Evolutionary conservation across 768 basidiomycete species (phyloP).

Genomic region (Punctularia strigosozonata): DNA sequence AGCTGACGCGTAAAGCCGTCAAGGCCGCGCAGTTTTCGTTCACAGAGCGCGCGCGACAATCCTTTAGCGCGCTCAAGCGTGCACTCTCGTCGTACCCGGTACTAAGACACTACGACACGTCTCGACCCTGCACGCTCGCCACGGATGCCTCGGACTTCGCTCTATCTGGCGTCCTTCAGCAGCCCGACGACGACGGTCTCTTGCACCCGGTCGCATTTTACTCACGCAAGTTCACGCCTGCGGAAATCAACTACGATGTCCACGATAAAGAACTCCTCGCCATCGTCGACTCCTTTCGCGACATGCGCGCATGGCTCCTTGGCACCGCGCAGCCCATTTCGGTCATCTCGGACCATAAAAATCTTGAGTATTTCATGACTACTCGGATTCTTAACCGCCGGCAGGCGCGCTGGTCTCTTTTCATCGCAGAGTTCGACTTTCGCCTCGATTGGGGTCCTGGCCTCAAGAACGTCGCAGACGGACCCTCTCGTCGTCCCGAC

Average conservation of each 20-base stretch:
- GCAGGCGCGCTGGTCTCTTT: conserved; percentile 32
- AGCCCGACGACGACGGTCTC: conserved; percentile 5
- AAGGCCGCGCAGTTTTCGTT: conserved; percentile 16
- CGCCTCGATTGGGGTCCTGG: neutral
- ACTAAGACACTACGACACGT: conserved; percentile 11
- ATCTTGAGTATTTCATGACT: conserved; percentile 31
- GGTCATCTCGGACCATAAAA: conserved; percentile 17
- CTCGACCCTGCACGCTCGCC: conserved; percentile 7
- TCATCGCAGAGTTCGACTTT: conserved; percentile 22
- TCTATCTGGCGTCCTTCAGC: conserved; percentile 7
- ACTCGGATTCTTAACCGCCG: conserved; percentile 25
- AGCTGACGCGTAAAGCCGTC: conserved; percentile 14
- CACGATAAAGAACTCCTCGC: conserved; percentile 38
- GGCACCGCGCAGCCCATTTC: conserved; percentile 9
- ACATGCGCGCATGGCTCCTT: conserved; percentile 18
- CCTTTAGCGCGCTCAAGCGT: conserved; percentile 20
- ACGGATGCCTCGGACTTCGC: conserved; percentile 14
- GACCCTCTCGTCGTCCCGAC: neutral
- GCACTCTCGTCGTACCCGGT: conserved; percentile 11
- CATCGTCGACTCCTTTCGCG: conserved; percentile 28
- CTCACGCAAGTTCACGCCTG: conserved; percentile 18
- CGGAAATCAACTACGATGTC: conserved; percentile 33
- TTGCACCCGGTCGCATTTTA: conserved; percentile 28
- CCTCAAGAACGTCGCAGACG: neutral
- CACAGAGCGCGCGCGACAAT: conserved; percentile 3